Conservation (phyloP, 2,329 filamentous ascomycete genomes). For the Fusarium lateritium region DNA sequence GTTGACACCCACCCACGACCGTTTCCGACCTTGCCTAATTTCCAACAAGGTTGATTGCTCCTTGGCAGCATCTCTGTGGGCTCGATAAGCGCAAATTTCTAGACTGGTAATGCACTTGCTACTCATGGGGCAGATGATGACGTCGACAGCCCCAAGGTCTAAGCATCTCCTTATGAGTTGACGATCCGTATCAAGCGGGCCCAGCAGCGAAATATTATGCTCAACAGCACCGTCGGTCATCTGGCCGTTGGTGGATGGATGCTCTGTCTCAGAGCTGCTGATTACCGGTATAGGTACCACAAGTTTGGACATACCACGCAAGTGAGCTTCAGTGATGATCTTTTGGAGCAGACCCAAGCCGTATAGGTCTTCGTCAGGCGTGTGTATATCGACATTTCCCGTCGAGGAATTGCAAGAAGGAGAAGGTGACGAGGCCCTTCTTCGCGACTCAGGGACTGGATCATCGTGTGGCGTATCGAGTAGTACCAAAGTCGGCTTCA, state of each 20-base stretch:
- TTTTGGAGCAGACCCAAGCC: slow-evolving; percentile 69
- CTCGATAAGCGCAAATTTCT: slow-evolving; percentile 86
- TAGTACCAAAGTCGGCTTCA: slow-evolving; percentile 70
- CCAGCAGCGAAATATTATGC: slow-evolving; percentile 48
- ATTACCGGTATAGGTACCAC: slow-evolving; percentile 71
- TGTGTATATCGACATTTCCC: slow-evolving; percentile 58
- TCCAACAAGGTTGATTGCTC: slow-evolving; percentile 81
- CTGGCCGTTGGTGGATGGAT: slow-evolving; percentile 49
- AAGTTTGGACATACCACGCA: slow-evolving; percentile 69
- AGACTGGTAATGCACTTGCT: slow-evolving; percentile 81
- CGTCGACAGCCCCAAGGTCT: slow-evolving; percentile 88
- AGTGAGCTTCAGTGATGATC: slow-evolving; percentile 70
- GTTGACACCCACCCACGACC: slow-evolving; percentile 91
- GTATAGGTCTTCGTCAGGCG: slow-evolving; percentile 66
- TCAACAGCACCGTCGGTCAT: slow-evolving; percentile 59
- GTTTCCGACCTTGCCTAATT: slow-evolving; percentile 81
- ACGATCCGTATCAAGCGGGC: slow-evolving; percentile 52
- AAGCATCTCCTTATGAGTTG: slow-evolving; percentile 78
- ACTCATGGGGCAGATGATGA: slow-evolving; percentile 84
- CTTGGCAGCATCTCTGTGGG: slow-evolving; percentile 80
- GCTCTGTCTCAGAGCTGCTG: slow-evolving; percentile 55
- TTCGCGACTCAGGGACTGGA: slow-evolving; percentile 55
- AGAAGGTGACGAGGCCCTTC: slow-evolving; percentile 59
- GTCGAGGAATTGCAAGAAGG: slow-evolving; percentile 58
- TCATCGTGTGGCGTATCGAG: slow-evolving; percentile 70